Base-by-base conservation (phyloP, 345 rosid genomes). In the Noccaea bulbosa region DNA sequence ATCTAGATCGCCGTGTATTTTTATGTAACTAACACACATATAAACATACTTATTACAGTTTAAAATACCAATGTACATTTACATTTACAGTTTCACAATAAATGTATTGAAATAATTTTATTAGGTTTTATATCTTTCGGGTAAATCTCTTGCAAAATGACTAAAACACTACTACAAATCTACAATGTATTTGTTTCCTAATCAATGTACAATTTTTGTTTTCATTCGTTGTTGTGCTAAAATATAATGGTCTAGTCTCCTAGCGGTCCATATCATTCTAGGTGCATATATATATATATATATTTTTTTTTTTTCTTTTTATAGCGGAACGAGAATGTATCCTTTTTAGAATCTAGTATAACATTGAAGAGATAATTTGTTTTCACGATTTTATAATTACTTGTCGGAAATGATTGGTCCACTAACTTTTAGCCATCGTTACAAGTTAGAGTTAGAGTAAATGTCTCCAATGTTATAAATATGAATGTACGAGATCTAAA, bases 231-330 rank as follows among this genome's bases (percentile, higher is more conserved):
- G 12, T 5, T 55, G 8, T 12, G 34, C 3, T 16, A 55, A n/a
- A 44, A 44, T 15, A n/a, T 32, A 67, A 32, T 15, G 20, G 17
- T 54, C 6, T 12, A 27, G 30, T 27, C 30, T 27, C 30, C 8
- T 27, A 45, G 64, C 56, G 38, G 63, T 45, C 37, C 64, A 55
- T 33, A 55, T 32, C 39, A 30, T 39, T 24, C 11, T 3, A 39
- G n/a, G n/a, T n/a, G n/a, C n/a, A n/a, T n/a, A n/a, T 4, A n/a
- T n/a, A n/a, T n/a, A n/a, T n/a, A n/a, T n/a, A n/a, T n/a, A n/a
- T n/a, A n/a, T 27, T 27, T 27, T 27, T 1, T 27, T 27, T 27
- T 27, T 4, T 27, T 27, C 3, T 27, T 27, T 27, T 4, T 1
- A 27, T 27, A 27, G 3, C 3, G 30, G 30, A 48, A 24, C 4